Conservation (phyloP, 2,329 filamentous ascomycete genomes). For the Leptographium radiaticola region DNA sequence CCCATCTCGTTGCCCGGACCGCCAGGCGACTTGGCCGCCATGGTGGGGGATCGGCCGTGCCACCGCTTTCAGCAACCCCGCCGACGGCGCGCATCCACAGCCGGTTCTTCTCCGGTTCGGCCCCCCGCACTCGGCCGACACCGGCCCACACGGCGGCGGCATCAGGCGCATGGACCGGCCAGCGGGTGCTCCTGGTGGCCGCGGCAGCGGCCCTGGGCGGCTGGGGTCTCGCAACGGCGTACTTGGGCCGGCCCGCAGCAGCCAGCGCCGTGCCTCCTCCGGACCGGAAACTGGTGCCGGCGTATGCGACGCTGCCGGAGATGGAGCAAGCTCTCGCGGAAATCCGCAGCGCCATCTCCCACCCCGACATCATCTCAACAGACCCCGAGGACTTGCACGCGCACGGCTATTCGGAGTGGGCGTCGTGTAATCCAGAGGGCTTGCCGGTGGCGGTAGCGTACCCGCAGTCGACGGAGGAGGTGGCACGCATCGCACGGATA, state of each 20-base stretch:
- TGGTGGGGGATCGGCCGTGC: background rate
- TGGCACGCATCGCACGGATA: conserved; percentile 47
- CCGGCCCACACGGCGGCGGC: background rate
- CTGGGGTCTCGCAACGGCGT: conserved; percentile 25
- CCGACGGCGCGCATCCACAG: background rate
- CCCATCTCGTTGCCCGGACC: background rate
- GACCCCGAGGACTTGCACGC: conserved; percentile 47
- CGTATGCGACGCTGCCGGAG: conserved; percentile 28
- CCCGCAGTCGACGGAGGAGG: conserved; percentile 46
- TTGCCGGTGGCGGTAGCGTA: conserved; percentile 53
- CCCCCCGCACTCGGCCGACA: background rate
- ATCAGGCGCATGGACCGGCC: conserved; percentile 15
- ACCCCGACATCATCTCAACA: conserved; percentile 46
- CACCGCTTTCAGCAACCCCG: background rate
- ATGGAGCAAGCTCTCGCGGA: conserved; percentile 19
- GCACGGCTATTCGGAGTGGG: conserved; percentile 59
- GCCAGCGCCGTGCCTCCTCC: conserved; percentile 11
- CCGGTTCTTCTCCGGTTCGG: background rate
- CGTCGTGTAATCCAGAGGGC: conserved; percentile 44
- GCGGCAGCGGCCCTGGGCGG: conserved; percentile 25
- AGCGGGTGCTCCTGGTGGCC: conserved; percentile 25
- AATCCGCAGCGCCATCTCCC: conserved; percentile 3
- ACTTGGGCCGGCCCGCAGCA: conserved; percentile 12
- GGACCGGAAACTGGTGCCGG: conserved; percentile 11
- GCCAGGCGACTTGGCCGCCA: background rate